Base-by-base conservation (phyloP, 2,329 filamentous ascomycete species). In the Scedosporium boydii region DNA sequence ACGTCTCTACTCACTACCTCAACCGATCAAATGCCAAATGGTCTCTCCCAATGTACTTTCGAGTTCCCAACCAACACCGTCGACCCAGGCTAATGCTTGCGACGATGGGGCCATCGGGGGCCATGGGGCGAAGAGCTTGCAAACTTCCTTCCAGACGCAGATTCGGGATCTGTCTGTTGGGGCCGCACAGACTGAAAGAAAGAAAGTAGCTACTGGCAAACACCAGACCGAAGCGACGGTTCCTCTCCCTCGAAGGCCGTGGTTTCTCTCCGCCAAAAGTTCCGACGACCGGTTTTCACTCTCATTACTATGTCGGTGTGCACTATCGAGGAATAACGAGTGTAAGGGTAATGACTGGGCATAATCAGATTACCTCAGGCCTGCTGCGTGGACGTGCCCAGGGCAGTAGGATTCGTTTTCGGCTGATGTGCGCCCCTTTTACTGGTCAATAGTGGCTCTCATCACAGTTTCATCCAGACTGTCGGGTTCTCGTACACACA, bases 381-480 rank as follows among this genome's bases (percentile, higher is more conserved):
- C n/a, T n/a, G 16, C 42, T 12, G 27, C 2, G n/a, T 18, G 16
- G 16, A 3, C 38, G 38, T 44, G 29, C 18, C 44, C 51, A 23
- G 51, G 18, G 18, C 23, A 55, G 51, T 10, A 55, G 51, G 51
- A 55, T 60, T 14, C 4, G 14, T 26, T 42, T 12, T 27, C 46
- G 58, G 42, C 58, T 60, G 58, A 34, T 48, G 5, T 34, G 7
- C 14, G 12, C 26, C 23, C 29, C 58, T 51, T 18, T 60, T 27
- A 60, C 42, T 60, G 58, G 58, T n/a, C 42, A 51, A 23, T 18
- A 23, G 56, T n/a, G 12, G 41, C 56, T n/a, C 58, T 60, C 58
- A 4, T 60, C 58, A 60, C 58, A 60, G 51, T 55, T 55, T 51
- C 58, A 29, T 27, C 58, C 58, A 60, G 14, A 48, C 42, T 34